Evolutionary conservation across 345 rosid genomes (phyloP).

Genomic region (Aegle marmelos): DNA sequence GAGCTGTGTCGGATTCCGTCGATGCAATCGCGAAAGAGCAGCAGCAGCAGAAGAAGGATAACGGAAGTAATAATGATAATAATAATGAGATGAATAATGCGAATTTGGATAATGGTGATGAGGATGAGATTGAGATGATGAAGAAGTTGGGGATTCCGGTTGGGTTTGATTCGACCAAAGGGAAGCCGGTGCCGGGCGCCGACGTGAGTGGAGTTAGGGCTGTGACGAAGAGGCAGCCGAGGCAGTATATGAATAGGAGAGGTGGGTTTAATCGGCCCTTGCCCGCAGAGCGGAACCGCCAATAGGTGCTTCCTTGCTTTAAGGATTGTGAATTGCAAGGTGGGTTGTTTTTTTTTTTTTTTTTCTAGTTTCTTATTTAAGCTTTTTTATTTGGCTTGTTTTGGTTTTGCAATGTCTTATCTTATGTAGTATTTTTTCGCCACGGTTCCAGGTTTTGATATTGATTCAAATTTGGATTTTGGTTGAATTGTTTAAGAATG

Average conservation of each 20-base stretch:
- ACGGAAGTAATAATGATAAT: slow-evolving; percentile 11
- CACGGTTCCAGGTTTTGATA: background rate
- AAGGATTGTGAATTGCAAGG: slow-evolving; percentile 1
- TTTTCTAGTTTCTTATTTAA: background rate
- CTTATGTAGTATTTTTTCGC: background rate
- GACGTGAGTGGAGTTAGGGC: slow-evolving; percentile 81
- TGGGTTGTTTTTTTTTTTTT: background rate
- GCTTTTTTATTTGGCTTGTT: background rate
- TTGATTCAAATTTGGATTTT: background rate
- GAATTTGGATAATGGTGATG: slow-evolving; percentile 61
- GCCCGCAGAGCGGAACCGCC: slow-evolving; percentile 77
- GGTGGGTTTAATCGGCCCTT: slow-evolving; percentile 93
- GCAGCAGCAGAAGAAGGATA: slow-evolving; percentile 39
- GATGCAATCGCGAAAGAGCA: slow-evolving; percentile 62
- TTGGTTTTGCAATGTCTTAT: background rate
- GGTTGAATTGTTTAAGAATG: background rate
- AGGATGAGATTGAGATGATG: slow-evolving; percentile 53
- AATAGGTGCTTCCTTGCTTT: slow-evolving; percentile 7
- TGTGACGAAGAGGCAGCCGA: slow-evolving; percentile 81
- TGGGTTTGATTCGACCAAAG: slow-evolving; percentile 90
- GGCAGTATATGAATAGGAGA: slow-evolving; percentile 92
- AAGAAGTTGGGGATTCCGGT: slow-evolving; percentile 86
- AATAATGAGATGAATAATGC: slow-evolving; percentile 18
- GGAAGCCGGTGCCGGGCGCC: slow-evolving; percentile 82
- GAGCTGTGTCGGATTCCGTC: slow-evolving; percentile 48